Evolutionary conservation across 139 green algal species (phyloP), one percentile per base, ranked within the genome.

Genomic region (Micractinium conductrix): DNA sequence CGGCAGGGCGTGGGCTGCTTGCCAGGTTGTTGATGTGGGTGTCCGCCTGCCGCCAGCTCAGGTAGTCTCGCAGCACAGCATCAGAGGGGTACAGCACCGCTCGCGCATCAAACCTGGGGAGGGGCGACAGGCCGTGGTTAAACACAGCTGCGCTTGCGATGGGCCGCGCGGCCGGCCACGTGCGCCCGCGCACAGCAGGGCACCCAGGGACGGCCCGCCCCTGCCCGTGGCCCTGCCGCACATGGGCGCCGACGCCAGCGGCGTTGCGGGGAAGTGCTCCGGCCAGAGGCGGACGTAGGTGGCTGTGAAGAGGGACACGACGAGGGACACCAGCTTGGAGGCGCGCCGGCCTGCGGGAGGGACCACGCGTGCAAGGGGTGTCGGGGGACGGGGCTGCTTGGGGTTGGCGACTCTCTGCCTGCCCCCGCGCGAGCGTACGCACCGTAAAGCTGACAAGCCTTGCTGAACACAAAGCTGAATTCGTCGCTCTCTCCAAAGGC

Each of bases 11-110:
- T n/a, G n/a, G n/a, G n/a, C n/a, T n/a, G n/a, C n/a, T n/a, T 44
- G 94, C 93, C 87, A 95, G 95, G 88, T 96, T 98, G 89, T 99
- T 99, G 82, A 99, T 94, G 87, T 99, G 96, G 16, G 93, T 95
- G 91, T 99, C 96, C 0, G 93, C 95, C 80, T 99, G 96, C 0
- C 96, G 90, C 96, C 96, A 99, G 9, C 91, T 75, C 21, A 99
- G 86, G 86, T 99, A 99, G 90, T 99, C 96, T 5, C 93, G 72
- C 75, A 98, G 70, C 10, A 88, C 86, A 0, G 63, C 33, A 37
- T 90, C 81, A 60, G 74, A 89, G 0, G 96, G 96, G 87, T 99
- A 99, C 79, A 89, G 93, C 40, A 99, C 95, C 14, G 95, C 91
- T 2, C 96, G 86, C 0, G 88, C 96, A 74, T 99, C 96, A 92